phyloP scores from a whole-genome alignment of 2,329 filamentous ascomycete species.

The Cryoendolithus antarcticus region DNA sequence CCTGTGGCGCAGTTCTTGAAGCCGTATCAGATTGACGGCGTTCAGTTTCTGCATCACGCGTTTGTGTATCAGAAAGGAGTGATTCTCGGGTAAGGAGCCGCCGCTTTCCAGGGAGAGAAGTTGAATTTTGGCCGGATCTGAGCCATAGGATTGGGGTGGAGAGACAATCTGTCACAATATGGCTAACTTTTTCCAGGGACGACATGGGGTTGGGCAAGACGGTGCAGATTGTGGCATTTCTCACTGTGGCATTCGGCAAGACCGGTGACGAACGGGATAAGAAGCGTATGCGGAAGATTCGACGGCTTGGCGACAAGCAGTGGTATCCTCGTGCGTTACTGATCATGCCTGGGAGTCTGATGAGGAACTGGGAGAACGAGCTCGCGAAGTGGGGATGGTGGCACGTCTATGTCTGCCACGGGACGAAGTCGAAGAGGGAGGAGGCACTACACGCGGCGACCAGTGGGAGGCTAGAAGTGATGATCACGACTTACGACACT shows the following conservation, averaged over 20 bases:
- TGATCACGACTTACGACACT: conserved; percentile 89
- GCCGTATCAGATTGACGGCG: conserved; percentile 81
- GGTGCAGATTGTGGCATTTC: conserved; percentile 85
- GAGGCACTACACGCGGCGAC: conserved; percentile 42
- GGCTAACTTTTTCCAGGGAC: conserved; percentile 34
- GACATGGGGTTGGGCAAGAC: conserved; percentile 98
- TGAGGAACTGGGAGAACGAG: conserved; percentile 85
- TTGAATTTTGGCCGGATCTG: no score
- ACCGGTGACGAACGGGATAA: conserved; percentile 75
- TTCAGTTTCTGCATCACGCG: conserved; percentile 70
- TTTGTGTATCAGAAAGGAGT: conserved; percentile 88
- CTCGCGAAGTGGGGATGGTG: conserved; percentile 90
- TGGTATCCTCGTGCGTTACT: conserved; percentile 84
- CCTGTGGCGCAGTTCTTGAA: conserved; percentile 84
- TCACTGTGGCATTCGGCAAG: conserved; percentile 88
- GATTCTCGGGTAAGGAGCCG: conserved; percentile 49
- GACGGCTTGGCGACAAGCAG: conserved; percentile 40
- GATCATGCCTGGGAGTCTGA: conserved; percentile 76
- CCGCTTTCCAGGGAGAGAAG: no score
- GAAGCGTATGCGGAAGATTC: conserved; percentile 79
- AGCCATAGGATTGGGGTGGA: no score
- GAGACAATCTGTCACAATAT: no score
- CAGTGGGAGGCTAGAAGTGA: conserved; percentile 69
- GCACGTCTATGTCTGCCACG: conserved; percentile 75
- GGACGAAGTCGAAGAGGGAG: conserved; percentile 42